Conservation (phyloP, 257 asterid genomes). For the Fraxinus pennsylvanica region DNA sequence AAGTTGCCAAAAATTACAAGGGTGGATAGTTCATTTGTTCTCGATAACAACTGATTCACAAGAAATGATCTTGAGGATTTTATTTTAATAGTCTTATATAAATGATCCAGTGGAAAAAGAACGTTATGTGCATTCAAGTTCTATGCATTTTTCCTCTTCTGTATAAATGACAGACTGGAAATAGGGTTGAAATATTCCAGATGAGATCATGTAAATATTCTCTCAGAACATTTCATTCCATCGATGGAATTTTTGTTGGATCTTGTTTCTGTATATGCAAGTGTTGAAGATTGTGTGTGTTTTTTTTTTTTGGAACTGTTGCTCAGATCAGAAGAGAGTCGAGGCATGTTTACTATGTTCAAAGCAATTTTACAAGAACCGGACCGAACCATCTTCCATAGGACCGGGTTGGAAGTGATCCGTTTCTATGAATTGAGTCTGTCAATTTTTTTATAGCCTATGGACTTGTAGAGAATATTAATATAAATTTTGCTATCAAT, state of each 20-base stretch:
- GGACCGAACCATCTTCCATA: too few species aligned
- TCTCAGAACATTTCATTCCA: not conserved
- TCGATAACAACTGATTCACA: not conserved
- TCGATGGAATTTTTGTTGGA: not conserved
- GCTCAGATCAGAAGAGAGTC: not conserved
- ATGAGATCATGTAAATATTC: not conserved
- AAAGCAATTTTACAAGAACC: not conserved
- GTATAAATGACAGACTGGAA: not conserved
- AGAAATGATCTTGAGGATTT: not conserved
- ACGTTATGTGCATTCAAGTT: not conserved
- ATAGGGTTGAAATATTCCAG: not conserved
- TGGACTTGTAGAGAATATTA: too few species aligned
- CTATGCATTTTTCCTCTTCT: not conserved
- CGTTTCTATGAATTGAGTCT: too few species aligned
- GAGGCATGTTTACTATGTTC: not conserved
- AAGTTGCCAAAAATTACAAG: not conserved
- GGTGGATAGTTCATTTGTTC: not conserved
- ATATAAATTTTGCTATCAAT: too few species aligned
- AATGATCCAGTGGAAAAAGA: not conserved
- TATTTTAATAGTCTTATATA: not conserved
- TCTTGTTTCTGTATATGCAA: not conserved
- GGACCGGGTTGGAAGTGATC: too few species aligned
- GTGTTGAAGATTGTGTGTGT: not conserved
- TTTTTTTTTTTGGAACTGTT: not conserved
- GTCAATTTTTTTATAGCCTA: too few species aligned